A percentile compares a stretch with the other conserved stretches of the same genome.
phyloP scores from a whole-genome alignment of 176 grass and related monocot species.

The Oryza glaberrima region DNA sequence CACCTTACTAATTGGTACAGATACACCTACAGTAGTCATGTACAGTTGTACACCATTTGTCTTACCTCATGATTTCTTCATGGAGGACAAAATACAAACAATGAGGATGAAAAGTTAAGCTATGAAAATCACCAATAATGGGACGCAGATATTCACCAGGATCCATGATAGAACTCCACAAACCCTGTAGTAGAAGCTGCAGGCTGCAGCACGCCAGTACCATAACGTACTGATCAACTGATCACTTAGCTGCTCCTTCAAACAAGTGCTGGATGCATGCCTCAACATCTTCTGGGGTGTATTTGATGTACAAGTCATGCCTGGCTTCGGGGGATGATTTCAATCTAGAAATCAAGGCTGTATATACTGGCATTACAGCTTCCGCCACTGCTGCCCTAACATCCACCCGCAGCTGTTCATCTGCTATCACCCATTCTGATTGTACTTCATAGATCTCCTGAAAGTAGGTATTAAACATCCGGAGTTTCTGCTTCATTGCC shows the following conservation, averaged over 20 bases:
- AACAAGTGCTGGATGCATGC: conserved; percentile 69
- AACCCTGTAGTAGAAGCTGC: conserved; percentile 7
- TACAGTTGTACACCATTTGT: conserved; percentile 51
- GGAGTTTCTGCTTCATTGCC: conserved; percentile 68
- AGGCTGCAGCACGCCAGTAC: not conserved
- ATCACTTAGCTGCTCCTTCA: conserved; percentile 68
- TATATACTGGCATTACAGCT: conserved; percentile 72
- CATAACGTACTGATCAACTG: conserved; percentile 29
- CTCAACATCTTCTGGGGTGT: conserved; percentile 74
- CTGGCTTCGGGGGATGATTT: conserved; percentile 54
- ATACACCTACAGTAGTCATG: conserved; percentile 35
- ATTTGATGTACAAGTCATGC: conserved; percentile 63
- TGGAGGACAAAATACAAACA: conserved; percentile 26
- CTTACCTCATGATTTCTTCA: conserved; percentile 26
- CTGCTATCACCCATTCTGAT: conserved; percentile 67
- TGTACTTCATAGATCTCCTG: conserved; percentile 71
- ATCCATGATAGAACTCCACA: conserved; percentile 25
- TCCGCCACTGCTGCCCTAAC: conserved; percentile 55
- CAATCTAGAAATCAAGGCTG: conserved; percentile 58
- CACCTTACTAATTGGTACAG: conserved; percentile 43
- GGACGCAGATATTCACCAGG: conserved; percentile 19
- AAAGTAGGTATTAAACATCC: conserved; percentile 86
- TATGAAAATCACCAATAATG: conserved; percentile 37
- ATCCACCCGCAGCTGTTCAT: conserved; percentile 72
- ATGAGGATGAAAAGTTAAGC: conserved; percentile 35